A percentile compares a stretch with the other conserved stretches of the same genome.
These are phyloP conservation scores for Eimeria maxima DNA, from an alignment of 169 alveolate species.

Conservation along the genomic window DNA sequence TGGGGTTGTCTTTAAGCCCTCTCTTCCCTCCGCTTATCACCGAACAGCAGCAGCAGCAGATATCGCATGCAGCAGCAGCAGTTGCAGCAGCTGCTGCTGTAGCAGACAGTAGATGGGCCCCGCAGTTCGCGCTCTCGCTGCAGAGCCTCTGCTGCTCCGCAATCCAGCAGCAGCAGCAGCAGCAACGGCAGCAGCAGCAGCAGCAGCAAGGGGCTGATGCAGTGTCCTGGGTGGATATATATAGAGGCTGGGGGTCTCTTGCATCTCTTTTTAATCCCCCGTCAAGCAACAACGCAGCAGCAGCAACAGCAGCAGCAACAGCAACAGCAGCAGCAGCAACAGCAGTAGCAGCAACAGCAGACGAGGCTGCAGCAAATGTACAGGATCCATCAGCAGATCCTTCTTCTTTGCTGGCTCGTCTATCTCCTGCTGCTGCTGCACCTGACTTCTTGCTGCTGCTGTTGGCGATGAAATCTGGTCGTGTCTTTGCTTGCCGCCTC, in stretches of 20 bases:
- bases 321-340: not conserved
- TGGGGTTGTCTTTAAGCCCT: not conserved
- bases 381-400: not conserved
- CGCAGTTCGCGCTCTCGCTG: slow-evolving; percentile 28
- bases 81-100: not conserved
- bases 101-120: not conserved
- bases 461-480: slow-evolving; percentile 15
- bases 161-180: not conserved
- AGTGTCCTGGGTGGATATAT: slow-evolving; percentile 9
- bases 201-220: not conserved
- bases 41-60: not conserved
- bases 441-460: slow-evolving; percentile 33
- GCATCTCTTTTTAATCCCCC: not conserved
- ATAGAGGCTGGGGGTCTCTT: slow-evolving; percentile 37
- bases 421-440: slow-evolving; percentile 28
- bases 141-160: slow-evolving; percentile 34
- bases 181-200: slow-evolving; percentile 8
- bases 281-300: not conserved
- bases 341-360: slow-evolving; percentile 8
- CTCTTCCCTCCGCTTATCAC: not conserved
- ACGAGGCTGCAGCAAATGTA: not conserved
- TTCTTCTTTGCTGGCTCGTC: not conserved
- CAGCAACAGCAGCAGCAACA: slow-evolving; percentile 15
- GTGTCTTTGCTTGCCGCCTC: slow-evolving; percentile 20
- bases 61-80: slow-evolving; percentile 12